phyloP scores from a whole-genome alignment of 169 alveolate genomes.

The Cryptosporidium sp. region DNA sequence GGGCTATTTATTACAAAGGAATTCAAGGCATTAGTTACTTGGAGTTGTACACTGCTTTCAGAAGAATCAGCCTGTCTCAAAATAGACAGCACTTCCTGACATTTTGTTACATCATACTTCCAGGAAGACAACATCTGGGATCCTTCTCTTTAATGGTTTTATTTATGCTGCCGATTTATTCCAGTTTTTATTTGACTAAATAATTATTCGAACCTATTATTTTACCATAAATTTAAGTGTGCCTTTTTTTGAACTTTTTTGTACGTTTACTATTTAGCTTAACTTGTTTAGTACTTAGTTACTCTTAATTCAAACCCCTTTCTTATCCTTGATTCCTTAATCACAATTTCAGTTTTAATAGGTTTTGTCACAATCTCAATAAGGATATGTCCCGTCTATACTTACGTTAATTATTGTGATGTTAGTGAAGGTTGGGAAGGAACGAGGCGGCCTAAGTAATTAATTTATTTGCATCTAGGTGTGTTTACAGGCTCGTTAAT shows the following conservation, averaged over 20 bases:
- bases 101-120: constrained; percentile 35
- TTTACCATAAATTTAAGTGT: background rate
- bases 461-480: background rate
- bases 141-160: background rate
- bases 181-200: background rate
- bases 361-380: background rate
- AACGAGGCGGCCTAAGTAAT: constrained; percentile 3
- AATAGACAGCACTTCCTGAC: constrained; percentile 49
- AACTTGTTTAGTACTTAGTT: background rate
- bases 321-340: constrained; percentile 5
- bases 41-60: constrained; percentile 63
- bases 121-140: constrained; percentile 66
- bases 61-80: constrained; percentile 70
- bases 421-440: background rate
- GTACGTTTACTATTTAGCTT: background rate
- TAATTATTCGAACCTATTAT: background rate
- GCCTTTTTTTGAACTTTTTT: background rate
- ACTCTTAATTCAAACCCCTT: background rate
- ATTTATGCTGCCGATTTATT: background rate
- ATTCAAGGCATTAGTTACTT: constrained; percentile 67
- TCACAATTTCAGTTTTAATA: background rate
- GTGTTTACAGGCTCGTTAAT: background rate
- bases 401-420: background rate
- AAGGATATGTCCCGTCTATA: constrained; percentile 8
- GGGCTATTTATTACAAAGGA: constrained; percentile 15